Conservation (phyloP, 129 eudicot species). For the carrot (Daucus carota) region DNA sequence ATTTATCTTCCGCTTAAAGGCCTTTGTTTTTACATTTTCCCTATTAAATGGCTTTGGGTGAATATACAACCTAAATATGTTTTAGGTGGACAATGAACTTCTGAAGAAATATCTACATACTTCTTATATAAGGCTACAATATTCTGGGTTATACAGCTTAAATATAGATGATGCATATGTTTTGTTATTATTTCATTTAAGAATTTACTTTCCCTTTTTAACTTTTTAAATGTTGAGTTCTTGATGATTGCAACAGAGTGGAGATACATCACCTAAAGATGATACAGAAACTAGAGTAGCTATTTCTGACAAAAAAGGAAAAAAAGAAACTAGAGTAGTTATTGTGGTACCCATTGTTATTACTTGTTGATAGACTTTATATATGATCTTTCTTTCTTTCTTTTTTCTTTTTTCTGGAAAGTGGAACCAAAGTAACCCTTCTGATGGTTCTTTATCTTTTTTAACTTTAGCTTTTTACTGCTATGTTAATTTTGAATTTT, state of each 20-base stretch:
- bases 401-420: too few species aligned
- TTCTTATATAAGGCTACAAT: background rate
- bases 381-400: background rate
- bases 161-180: background rate
- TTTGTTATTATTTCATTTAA: background rate
- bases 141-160: background rate
- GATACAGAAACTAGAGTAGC: background rate
- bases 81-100: background rate
- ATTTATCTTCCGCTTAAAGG: constrained; percentile 38
- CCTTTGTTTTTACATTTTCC: constrained; percentile 36
- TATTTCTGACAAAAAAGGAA: too few species aligned
- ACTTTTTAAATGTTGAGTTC: background rate
- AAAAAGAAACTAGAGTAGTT: background rate
- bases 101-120: background rate
- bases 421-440: constrained; percentile 18
- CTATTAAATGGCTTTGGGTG: constrained; percentile 25
- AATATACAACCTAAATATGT: constrained; percentile 6
- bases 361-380: background rate
- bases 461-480: constrained; percentile 21
- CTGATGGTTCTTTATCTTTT: constrained; percentile 22
- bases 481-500: constrained; percentile 37
- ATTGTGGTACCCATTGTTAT: background rate
- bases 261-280: background rate
- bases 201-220: background rate
- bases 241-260: background rate